A percentile compares a stretch with the other conserved stretches of the same genome.
phyloP scores from a whole-genome alignment of 768 basidiomycete species.

The Podaxis carcinomalis region DNA sequence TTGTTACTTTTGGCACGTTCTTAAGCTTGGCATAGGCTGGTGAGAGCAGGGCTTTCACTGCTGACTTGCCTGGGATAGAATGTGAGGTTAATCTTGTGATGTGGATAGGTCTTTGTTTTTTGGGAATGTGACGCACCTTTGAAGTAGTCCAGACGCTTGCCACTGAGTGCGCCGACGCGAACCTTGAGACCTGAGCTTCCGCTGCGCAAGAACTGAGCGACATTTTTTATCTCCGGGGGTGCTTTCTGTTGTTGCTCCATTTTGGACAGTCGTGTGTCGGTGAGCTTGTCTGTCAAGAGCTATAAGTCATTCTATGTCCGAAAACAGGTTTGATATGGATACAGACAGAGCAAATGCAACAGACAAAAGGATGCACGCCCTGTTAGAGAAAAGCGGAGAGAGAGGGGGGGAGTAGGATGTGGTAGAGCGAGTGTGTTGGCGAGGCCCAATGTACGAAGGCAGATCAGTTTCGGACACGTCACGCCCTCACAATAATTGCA shows the following conservation, averaged over 20 bases:
- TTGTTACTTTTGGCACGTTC: constrained; percentile 66
- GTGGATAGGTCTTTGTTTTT: background rate
- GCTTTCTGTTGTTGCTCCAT: constrained; percentile 80
- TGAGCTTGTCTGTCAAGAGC: background rate
- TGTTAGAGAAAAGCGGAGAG: background rate
- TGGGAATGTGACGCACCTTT: constrained; percentile 61
- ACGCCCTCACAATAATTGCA: constrained; percentile 7
- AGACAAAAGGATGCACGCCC: background rate
- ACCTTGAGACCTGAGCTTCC: constrained; percentile 86
- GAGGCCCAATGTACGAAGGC: background rate
- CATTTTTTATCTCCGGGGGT: constrained; percentile 72
- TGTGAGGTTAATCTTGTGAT: background rate
- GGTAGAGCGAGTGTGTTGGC: constrained; percentile 4
- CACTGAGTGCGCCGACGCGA: constrained; percentile 85
- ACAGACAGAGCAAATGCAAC: background rate
- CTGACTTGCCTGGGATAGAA: constrained; percentile 71
- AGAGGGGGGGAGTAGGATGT: background rate
- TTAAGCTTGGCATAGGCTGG: constrained; percentile 91
- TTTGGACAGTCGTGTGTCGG: background rate
- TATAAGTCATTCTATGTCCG: background rate
- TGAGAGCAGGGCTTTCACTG: constrained; percentile 86
- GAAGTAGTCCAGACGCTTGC: constrained; percentile 96
- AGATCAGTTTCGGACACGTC: constrained; percentile 6
- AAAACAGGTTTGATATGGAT: background rate
- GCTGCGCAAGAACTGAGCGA: constrained; percentile 84